A percentile compares a stretch with the other conserved stretches of the same genome.
These are phyloP conservation scores for Porphyrellus cyaneotinctus DNA, from an alignment of 768 basidiomycete species.

Conservation along the genomic window DNA sequence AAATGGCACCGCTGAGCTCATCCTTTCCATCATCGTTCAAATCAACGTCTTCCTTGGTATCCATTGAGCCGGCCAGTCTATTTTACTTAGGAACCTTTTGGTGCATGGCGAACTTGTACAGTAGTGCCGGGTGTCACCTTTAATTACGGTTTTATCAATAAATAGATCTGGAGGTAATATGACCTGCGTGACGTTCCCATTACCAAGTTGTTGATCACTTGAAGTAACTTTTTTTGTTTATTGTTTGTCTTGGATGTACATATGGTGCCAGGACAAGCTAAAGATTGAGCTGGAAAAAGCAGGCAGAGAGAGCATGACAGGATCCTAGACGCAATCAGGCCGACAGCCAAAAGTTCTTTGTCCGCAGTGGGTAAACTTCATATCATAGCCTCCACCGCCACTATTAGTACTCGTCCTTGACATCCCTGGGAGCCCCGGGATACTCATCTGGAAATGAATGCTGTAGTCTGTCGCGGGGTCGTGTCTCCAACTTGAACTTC, in stretches of 20 bases:
- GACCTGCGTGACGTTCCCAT: neutral
- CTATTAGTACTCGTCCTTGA: neutral
- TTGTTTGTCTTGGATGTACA: too few species aligned
- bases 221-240: too few species aligned
- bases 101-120: conserved; percentile 13
- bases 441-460: neutral
- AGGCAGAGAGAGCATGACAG: too few species aligned
- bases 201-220: too few species aligned
- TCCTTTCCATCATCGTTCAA: neutral
- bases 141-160: neutral
- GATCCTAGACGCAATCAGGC: too few species aligned
- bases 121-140: conserved; percentile 6
- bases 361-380: too few species aligned
- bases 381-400: too few species aligned
- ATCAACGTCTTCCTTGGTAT: neutral
- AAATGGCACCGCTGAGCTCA: neutral
- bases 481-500: neutral
- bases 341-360: too few species aligned
- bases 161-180: neutral
- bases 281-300: too few species aligned
- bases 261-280: too few species aligned
- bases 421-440: conserved; percentile 8
- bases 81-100: neutral
- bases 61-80: neutral
- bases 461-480: too few species aligned